These are phyloP conservation scores for Fusarium brachygibbosum DNA, from an alignment of 2,329 filamentous ascomycete genomes.

Conservation along the genomic window DNA sequence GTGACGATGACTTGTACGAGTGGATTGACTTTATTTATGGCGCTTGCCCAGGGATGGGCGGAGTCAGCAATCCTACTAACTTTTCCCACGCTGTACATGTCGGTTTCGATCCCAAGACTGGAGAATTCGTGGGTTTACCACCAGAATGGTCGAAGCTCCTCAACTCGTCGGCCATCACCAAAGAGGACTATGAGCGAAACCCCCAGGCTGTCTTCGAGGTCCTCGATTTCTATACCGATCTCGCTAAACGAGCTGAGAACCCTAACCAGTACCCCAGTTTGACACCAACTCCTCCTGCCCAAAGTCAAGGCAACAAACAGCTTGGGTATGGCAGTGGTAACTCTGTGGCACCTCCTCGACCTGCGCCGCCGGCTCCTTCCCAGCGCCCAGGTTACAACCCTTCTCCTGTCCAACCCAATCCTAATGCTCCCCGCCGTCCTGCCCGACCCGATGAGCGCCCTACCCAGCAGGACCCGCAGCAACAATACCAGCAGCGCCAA, in stretches of 20 bases:
- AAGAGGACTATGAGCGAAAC: slow-evolving; percentile 98
- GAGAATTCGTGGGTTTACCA: slow-evolving; percentile 93
- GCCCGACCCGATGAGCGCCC: slow-evolving; percentile 55
- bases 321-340: slow-evolving; percentile 70
- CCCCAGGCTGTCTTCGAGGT: slow-evolving; percentile 88
- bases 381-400: slow-evolving; percentile 61
- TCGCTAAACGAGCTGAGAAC: slow-evolving; percentile 81
- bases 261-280: slow-evolving; percentile 76
- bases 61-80: slow-evolving; percentile 98
- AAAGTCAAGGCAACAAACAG: slow-evolving; percentile 71
- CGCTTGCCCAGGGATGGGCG: slow-evolving; percentile 95
- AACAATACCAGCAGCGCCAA: slow-evolving; percentile 68
- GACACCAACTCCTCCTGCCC: slow-evolving; percentile 74
- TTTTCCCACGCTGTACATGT: slow-evolving; percentile 98
- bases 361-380: slow-evolving; percentile 64
- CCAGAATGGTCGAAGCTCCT: slow-evolving; percentile 97
- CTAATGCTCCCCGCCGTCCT: slow-evolving; percentile 61
- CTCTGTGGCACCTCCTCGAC: slow-evolving; percentile 76
- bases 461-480: slow-evolving; percentile 57
- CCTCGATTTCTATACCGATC: slow-evolving; percentile 86
- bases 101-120: slow-evolving; percentile 94
- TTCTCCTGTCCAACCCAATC: slow-evolving; percentile 54
- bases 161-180: slow-evolving; percentile 96
- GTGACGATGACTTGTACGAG: slow-evolving; percentile 96
- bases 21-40: slow-evolving; percentile 99